Evolutionary conservation across 805 yeast species (phyloP), one percentile per base, ranked within the genome.

Genomic region (Saccharomycopsis vini): DNA sequence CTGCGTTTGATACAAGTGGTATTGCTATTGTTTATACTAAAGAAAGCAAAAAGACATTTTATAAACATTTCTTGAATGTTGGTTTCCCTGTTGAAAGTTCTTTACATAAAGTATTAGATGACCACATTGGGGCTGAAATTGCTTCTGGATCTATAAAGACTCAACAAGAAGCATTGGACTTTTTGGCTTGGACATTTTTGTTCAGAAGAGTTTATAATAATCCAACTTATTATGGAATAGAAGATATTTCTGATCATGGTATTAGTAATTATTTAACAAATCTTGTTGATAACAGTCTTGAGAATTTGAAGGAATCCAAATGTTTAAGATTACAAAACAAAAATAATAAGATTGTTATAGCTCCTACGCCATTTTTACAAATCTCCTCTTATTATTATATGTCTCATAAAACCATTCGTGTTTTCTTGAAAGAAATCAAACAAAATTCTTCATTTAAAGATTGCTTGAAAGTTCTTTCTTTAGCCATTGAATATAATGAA

Each of bases 61-160:
- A 90, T 55, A 76, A 92, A n/a, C 78, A 94, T 1, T 68, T 89
- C 18, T 71, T 92, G 24, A 79, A 95, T 0, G 95, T 94, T 49
- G 98, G 92, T 56, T 95, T 87, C 60, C 96, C 99, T 0, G 92
- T 92, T 44, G 99, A 92, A 59, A 87, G 96, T 0, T 77, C 79
- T 46, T 68, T 92, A 32, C 70, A 80, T 45, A 80, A 76, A 0
- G 87, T 85, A 54, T 62, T 92, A 28, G 89, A 85, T 18, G 98
- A 92, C 57, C 92, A 90, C 53, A 67, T 92, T 55, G 94, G 94
- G 59, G 99, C 99, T 0, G 99, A 92, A 60, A 88, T 94, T 22
- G 82, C 97, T 0, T 62, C 92, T 13, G 98, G 98, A 1, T 88
- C 95, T 0, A 97, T 92, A 2, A 86, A 97, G 0, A 89, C 81